Evolutionary conservation across 1,139 yeast genomes (phyloP).

Genomic region (Hansenula lynferdii): DNA sequence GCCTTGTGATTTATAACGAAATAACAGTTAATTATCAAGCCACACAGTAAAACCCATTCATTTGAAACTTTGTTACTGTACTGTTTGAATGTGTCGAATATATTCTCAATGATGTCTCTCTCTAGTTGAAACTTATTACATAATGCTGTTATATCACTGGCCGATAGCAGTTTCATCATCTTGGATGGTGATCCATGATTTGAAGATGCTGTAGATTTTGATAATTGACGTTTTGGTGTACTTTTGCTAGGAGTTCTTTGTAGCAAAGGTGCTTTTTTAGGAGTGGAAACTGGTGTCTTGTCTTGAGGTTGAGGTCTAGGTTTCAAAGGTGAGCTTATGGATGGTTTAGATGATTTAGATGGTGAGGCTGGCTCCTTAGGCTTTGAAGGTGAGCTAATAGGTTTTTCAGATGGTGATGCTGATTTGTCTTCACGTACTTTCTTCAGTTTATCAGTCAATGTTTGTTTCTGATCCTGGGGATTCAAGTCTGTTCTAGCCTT

Average conservation of each 20-base stretch:
- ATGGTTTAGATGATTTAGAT: not conserved
- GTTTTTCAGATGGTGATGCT: constrained; percentile 5
- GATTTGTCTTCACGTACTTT: constrained; percentile 12
- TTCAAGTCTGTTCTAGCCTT: too few relatives aligned
- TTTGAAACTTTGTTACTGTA: constrained; percentile 52
- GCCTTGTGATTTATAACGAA: constrained; percentile 46
- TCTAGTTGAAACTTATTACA: constrained; percentile 65
- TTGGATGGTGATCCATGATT: constrained; percentile 6
- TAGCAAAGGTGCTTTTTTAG: not conserved
- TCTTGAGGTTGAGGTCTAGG: too few relatives aligned
- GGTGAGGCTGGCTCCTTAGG: not conserved
- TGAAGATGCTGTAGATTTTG: not conserved
- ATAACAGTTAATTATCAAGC: constrained; percentile 56
- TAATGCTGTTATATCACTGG: constrained; percentile 50
- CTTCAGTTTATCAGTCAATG: constrained; percentile 12
- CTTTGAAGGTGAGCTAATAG: not conserved
- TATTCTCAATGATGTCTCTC: constrained; percentile 40
- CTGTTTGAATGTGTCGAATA: constrained; percentile 45
- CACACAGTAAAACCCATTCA: constrained; percentile 69
- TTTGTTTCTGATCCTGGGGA: too few relatives aligned
- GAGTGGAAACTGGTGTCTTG: not conserved
- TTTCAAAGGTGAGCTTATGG: not conserved
- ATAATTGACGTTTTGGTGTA: not conserved
- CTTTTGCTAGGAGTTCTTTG: not conserved
- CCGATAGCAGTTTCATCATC: constrained; percentile 27